These are phyloP conservation scores for Pisolithus sp. DNA, from an alignment of 768 basidiomycete genomes.

Conservation along the genomic window DNA sequence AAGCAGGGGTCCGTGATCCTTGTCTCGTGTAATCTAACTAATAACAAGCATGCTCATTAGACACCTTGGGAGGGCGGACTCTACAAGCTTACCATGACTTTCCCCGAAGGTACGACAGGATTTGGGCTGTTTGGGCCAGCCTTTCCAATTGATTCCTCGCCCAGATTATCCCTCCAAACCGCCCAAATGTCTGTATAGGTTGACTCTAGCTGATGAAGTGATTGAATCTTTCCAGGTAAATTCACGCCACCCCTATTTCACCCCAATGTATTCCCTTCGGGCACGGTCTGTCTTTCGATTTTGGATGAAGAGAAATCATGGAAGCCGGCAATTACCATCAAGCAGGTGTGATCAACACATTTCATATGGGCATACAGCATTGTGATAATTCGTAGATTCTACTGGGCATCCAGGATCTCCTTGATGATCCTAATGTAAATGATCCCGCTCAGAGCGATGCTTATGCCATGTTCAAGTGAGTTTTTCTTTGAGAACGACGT, in stretches of 20 bases:
- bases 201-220: background rate
- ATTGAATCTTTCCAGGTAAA: conserved; percentile 62
- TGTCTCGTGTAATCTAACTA: conserved; percentile 7
- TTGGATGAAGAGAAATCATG: conserved; percentile 98
- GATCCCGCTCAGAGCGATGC: conserved; percentile 99
- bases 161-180: conserved; percentile 93
- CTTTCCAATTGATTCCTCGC: conserved; percentile 9
- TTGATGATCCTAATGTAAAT: conserved; percentile 93
- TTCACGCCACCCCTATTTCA: conserved; percentile 94
- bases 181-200: conserved; percentile 67
- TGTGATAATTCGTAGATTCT: conserved; percentile 56
- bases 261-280: conserved; percentile 98
- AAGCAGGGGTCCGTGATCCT: conserved; percentile 60
- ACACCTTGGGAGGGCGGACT: conserved; percentile 97
- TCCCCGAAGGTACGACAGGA: conserved; percentile 77
- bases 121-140: background rate
- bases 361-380: background rate
- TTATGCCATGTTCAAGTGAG: conserved; percentile 97
- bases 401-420: conserved; percentile 90
- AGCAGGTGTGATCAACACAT: conserved; percentile 57
- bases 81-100: conserved; percentile 88
- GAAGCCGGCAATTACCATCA: conserved; percentile 99
- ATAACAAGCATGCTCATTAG: conserved; percentile 36
- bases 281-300: conserved; percentile 96
- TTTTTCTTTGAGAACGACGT: conserved; percentile 7